These are phyloP conservation scores for Yamadazyma paraphyllophila DNA, from an alignment of 805 yeast genomes.

Conservation along the genomic window DNA sequence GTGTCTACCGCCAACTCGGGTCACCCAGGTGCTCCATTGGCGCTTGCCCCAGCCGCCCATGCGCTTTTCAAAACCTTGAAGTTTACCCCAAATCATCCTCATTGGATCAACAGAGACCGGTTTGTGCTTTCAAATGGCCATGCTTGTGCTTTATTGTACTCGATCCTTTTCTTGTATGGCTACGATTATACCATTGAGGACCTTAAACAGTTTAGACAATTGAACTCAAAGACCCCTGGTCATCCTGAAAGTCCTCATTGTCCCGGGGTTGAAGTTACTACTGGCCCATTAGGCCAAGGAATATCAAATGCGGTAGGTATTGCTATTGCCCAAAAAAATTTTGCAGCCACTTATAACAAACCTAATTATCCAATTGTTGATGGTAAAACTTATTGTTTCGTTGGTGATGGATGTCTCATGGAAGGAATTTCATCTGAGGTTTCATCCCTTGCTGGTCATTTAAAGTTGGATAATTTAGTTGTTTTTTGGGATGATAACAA, in stretches of 20 bases:
- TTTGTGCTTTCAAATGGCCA: constrained; percentile 96
- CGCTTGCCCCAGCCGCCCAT: constrained; percentile 95
- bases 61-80: constrained; percentile 75
- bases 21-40: constrained; percentile 99
- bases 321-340: constrained; percentile 89
- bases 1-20: constrained; percentile 91
- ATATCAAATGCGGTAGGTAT: constrained; percentile 92
- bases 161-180: constrained; percentile 82
- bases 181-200: constrained; percentile 80
- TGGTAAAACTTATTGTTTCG: constrained; percentile 71
- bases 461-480: constrained; percentile 88
- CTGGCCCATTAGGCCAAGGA: constrained; percentile 99
- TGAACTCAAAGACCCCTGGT: constrained; percentile 91
- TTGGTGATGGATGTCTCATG: constrained; percentile 98
- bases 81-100: constrained; percentile 87
- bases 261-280: constrained; percentile 94
- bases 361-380: constrained; percentile 73
- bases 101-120: constrained; percentile 93
- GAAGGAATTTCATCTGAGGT: constrained; percentile 98
- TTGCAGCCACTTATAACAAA: constrained; percentile 92
- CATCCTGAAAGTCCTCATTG: constrained; percentile 87
- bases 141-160: constrained; percentile 87
- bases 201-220: constrained; percentile 85
- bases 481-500: constrained; percentile 96
- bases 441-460: constrained; percentile 92